A percentile compares a stretch with the other conserved stretches of the same genome.
Conservation (phyloP, 768 basidiomycete genomes). For the Xanthoconium stramineum region DNA sequence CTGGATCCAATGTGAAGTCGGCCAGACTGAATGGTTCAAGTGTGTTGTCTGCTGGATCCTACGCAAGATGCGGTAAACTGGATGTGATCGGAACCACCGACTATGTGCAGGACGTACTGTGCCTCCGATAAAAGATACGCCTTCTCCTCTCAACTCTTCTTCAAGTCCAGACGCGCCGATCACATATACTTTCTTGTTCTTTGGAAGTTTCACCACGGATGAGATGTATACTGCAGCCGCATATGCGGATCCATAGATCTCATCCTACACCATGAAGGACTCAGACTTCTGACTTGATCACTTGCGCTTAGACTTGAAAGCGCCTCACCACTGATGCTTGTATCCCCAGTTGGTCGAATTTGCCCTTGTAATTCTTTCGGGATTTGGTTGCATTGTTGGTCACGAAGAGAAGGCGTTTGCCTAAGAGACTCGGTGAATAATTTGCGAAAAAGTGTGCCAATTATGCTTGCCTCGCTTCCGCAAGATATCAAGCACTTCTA, state of each 20-base stretch:
- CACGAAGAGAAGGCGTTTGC: conserved; percentile 87
- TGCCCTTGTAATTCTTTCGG: conserved; percentile 78
- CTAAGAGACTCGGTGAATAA: conserved; percentile 27
- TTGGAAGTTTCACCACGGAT: conserved; percentile 83
- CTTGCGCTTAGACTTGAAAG: background rate
- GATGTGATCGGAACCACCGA: background rate
- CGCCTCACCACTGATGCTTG: conserved; percentile 75
- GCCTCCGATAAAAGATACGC: conserved; percentile 76
- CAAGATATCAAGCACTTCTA: conserved; percentile 70
- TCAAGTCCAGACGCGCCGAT: conserved; percentile 91
- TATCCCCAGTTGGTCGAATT: conserved; percentile 88
- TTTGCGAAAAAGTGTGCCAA: conserved; percentile 4
- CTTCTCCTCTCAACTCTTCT: conserved; percentile 89
- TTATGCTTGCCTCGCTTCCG: conserved; percentile 62
- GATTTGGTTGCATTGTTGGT: conserved; percentile 98
- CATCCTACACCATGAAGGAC: conserved; percentile 57
- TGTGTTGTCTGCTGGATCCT: conserved; percentile 86
- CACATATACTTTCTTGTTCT: conserved; percentile 92
- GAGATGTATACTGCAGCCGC: conserved; percentile 83
- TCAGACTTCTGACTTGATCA: background rate
- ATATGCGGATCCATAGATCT: conserved; percentile 95
- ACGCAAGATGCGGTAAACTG: conserved; percentile 1
- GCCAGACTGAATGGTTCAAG: conserved; percentile 65
- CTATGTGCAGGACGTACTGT: conserved; percentile 52
- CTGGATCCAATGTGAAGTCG: conserved; percentile 69